These are phyloP conservation scores for Fusarium siculi DNA, from an alignment of 2,329 filamentous ascomycete genomes.

Conservation along the genomic window DNA sequence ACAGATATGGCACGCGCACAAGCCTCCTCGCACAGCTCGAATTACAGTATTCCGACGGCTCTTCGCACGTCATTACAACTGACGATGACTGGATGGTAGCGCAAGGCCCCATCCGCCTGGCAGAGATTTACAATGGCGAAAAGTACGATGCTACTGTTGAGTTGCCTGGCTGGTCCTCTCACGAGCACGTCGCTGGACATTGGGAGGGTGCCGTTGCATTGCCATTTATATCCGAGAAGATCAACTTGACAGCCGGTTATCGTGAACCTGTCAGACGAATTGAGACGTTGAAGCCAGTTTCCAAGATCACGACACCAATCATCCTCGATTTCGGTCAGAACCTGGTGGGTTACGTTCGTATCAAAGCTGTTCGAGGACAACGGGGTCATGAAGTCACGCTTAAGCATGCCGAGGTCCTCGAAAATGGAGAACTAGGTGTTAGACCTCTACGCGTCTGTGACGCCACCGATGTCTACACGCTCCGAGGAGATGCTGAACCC, in stretches of 20 bases:
- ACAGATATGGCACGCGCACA: conserved; percentile 53
- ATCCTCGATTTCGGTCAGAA: conserved; percentile 68
- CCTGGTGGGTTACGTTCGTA: conserved; percentile 60
- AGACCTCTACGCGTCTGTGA: conserved; percentile 57
- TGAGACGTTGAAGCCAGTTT: conserved; percentile 44
- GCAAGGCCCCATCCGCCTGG: conserved; percentile 48
- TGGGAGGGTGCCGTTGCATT: conserved; percentile 29
- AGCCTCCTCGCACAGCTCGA: conserved; percentile 54
- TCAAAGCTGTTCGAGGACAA: conserved; percentile 51
- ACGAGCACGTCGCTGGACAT: background rate
- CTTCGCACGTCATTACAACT: conserved; percentile 44
- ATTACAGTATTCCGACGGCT: conserved; percentile 49
- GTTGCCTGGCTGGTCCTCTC: conserved; percentile 29
- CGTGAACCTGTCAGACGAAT: conserved; percentile 56
- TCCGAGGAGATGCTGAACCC: conserved; percentile 23
- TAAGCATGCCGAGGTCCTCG: conserved; percentile 65
- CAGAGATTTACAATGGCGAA: conserved; percentile 65
- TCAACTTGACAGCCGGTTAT: conserved; percentile 52
- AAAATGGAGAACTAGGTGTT: conserved; percentile 56
- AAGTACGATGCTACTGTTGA: conserved; percentile 55
- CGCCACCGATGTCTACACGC: conserved; percentile 60
- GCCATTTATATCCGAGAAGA: conserved; percentile 6
- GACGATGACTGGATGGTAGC: conserved; percentile 54
- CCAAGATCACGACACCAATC: conserved; percentile 48
- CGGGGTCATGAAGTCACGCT: conserved; percentile 56